Evolutionary conservation across 345 rosid genomes (phyloP), one percentile per base, ranked within the genome.

Genomic region (Xanthoceras sorbifolium): DNA sequence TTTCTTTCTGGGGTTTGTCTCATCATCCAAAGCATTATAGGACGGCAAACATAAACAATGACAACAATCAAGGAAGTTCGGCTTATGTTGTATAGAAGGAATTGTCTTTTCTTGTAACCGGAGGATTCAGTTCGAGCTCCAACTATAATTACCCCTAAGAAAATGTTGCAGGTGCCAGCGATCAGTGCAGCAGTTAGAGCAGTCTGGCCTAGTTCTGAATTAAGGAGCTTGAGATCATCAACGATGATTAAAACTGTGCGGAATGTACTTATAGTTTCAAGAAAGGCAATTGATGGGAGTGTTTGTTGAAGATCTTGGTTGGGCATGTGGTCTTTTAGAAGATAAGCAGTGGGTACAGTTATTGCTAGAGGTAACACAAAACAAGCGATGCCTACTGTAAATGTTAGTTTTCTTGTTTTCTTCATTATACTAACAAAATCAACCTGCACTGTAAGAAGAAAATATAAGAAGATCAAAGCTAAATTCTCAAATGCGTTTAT

Each of bases 121-220:
- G 46, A 40, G 46, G 46, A 6, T 32, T 32, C 3, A 9, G 5
- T 15, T 9, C 22, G n/a, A 5, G 2, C 1, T 50, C n/a, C n/a
- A 14, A 4, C 6, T 1, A 50, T 6, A 0, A 50, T 1, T 3
- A 50, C 6, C 17, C 57, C 57, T 18, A 3, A 50, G 2, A 50
- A 14, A 50, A 50, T 8, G 15, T 1, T 50, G 12, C 57, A 50
- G 17, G 22, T 18, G 15, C 6, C 9, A 34, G 76, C 76, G 9
- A 84, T 81, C 81, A 85, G 68, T 28, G 87, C 79, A 38, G 89
- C 82, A 52, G 88, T 76, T 3, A 87, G 76, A 23, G 89, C 89
- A 5, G 85, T 80, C 57, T 84, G 83, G 67, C 87, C 90, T 15
- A 85, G 75, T 80, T 87, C 87, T 18, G 89, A 78, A 52, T 85